A percentile compares a stretch with the other conserved stretches of the same genome.
Evolutionary conservation across 805 yeast genomes (phyloP).

Genomic region (Candida palmyrensis): DNA sequence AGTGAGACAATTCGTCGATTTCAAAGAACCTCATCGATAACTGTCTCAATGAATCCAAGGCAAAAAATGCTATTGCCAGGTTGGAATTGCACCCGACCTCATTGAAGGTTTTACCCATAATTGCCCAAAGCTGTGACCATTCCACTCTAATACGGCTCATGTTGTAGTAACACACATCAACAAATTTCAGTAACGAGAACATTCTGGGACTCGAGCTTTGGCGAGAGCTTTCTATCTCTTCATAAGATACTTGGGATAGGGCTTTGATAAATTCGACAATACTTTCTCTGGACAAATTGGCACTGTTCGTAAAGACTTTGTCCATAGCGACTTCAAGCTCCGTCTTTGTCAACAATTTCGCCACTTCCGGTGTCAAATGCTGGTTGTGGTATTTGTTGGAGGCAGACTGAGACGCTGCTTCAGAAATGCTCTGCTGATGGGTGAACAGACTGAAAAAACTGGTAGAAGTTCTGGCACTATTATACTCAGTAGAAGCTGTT

Average conservation of each 20-base stretch:
- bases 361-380: constrained; percentile 53
- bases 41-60: constrained; percentile 91
- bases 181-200: constrained; percentile 90
- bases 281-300: constrained; percentile 73
- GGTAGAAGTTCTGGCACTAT: constrained; percentile 21
- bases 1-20: constrained; percentile 90
- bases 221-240: constrained; percentile 87
- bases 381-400: constrained; percentile 69
- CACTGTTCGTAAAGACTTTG: constrained; percentile 78
- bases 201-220: constrained; percentile 80
- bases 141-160: constrained; percentile 95
- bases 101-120: constrained; percentile 86
- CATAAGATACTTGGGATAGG: constrained; percentile 77
- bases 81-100: constrained; percentile 79
- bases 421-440: constrained; percentile 38
- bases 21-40: constrained; percentile 88
- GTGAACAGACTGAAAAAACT: constrained; percentile 57
- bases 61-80: constrained; percentile 75
- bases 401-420: constrained; percentile 66
- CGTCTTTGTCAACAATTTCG: constrained; percentile 54
- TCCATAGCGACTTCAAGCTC: constrained; percentile 79
- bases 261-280: constrained; percentile 86
- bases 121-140: constrained; percentile 94
- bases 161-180: constrained; percentile 95
- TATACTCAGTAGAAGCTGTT: constrained; percentile 50